Evolutionary conservation across 2,329 filamentous ascomycete genomes (phyloP).

Genomic region (Fusarium equiseti): DNA sequence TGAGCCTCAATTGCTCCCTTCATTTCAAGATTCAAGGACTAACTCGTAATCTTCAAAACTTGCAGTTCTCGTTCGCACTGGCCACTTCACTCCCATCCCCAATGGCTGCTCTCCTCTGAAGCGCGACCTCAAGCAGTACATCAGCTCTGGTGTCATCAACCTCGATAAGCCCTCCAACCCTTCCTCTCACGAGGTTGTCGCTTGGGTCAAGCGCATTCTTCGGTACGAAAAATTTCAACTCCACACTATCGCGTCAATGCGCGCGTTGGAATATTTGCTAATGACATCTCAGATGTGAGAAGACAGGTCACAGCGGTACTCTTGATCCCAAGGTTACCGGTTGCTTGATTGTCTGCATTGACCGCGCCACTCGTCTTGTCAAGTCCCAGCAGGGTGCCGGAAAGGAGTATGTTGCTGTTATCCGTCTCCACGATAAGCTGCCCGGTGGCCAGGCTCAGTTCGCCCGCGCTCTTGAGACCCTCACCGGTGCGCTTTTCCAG

Average conservation of each 20-base stretch:
- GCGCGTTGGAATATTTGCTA: conserved; percentile 23
- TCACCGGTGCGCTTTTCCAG: conserved; percentile 93
- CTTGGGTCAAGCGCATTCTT: conserved; percentile 98
- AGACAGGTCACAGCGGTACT: conserved; percentile 98
- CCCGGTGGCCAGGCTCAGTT: conserved; percentile 94
- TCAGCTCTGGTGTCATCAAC: conserved; percentile 98
- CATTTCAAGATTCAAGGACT: conserved; percentile 20
- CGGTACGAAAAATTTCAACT: conserved; percentile 65
- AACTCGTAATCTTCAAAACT: conserved; percentile 37
- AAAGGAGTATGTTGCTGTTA: conserved; percentile 98
- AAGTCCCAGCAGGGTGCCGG: conserved; percentile 99
- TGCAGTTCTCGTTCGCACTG: conserved; percentile 88
- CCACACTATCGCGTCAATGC: conserved; percentile 24
- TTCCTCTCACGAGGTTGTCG: conserved; percentile 97
- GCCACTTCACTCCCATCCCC: conserved; percentile 96
- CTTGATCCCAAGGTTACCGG: conserved; percentile 98
- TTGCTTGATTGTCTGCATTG: conserved; percentile 94
- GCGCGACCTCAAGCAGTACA: conserved; percentile 96
- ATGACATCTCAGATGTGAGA: conserved; percentile 67
- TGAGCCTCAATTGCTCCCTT: conserved; percentile 14
- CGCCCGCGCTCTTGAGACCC: conserved; percentile 90
- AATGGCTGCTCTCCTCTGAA: conserved; percentile 91
- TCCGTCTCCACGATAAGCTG: conserved; percentile 94
- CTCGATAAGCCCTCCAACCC: conserved; percentile 89
- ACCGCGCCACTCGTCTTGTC: conserved; percentile 95